Conservation (phyloP, 1,284 basidiomycete genomes). For the Pisolithus thermaeus region DNA sequence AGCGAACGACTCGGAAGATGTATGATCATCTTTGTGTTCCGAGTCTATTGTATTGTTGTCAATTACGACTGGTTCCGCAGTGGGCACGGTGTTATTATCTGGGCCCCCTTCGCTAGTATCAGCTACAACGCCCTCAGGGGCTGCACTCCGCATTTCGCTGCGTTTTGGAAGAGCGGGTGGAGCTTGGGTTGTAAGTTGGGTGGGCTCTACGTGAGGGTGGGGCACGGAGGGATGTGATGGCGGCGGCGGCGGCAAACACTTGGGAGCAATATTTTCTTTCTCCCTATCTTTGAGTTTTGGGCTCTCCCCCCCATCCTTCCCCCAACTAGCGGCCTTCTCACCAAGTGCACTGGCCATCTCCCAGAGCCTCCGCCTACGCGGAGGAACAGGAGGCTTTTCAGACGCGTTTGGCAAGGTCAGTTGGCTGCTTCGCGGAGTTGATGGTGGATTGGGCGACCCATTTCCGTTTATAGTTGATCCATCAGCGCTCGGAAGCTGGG, state of each 20-base stretch:
- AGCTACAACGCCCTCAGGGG: background rate
- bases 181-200: slow-evolving; percentile 13
- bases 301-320: slow-evolving; percentile 20
- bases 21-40: background rate
- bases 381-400: slow-evolving; percentile 45
- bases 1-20: slow-evolving; percentile 6
- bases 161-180: slow-evolving; percentile 27
- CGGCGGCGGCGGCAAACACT: slow-evolving; percentile 30
- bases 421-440: slow-evolving; percentile 2
- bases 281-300: slow-evolving; percentile 30
- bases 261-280: slow-evolving; percentile 22
- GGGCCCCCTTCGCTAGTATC: slow-evolving; percentile 1
- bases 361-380: slow-evolving; percentile 49
- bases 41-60: background rate
- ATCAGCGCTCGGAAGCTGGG: slow-evolving; percentile 28
- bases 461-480: slow-evolving; percentile 11
- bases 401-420: slow-evolving; percentile 3
- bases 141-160: slow-evolving; percentile 3
- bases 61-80: background rate
- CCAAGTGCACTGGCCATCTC: slow-evolving; percentile 50
- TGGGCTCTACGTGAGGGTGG: slow-evolving; percentile 14
- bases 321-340: slow-evolving; percentile 46
- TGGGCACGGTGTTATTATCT: slow-evolving; percentile 2
- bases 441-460: background rate
- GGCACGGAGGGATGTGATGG: slow-evolving; percentile 34